These are phyloP conservation scores for Strombidium stylifer DNA, from an alignment of 73 alveolate species.

Conservation along the genomic window DNA sequence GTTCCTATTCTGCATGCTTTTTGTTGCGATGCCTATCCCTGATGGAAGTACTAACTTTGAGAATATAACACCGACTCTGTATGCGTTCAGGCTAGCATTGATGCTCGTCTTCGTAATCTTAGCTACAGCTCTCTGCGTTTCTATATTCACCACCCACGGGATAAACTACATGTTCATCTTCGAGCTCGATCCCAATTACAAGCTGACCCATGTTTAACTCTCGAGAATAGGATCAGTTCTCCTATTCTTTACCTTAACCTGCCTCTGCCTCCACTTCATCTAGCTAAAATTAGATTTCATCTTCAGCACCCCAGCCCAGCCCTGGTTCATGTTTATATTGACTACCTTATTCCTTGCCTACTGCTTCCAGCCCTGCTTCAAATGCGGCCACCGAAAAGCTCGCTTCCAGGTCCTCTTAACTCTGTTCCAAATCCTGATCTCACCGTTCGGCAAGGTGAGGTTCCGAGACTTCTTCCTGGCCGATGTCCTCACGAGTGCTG, in stretches of 20 bases:
- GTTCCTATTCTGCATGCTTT: no score
- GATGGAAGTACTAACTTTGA: no score
- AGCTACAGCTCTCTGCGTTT: slow-evolving; percentile 35
- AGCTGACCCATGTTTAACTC: slow-evolving; percentile 12
- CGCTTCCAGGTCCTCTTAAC: not conserved
- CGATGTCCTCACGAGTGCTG: slow-evolving; percentile 22
- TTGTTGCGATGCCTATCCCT: no score
- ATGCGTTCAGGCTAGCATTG: not conserved
- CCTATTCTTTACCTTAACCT: no score
- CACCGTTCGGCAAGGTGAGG: slow-evolving; percentile 41
- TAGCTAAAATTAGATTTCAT: no score
- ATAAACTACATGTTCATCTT: slow-evolving; percentile 61
- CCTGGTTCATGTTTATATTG: no score
- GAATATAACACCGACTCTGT: no score
- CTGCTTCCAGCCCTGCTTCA: no score
- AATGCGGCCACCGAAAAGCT: not conserved
- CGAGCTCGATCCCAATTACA: slow-evolving; percentile 54
- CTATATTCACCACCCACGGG: slow-evolving; percentile 35
- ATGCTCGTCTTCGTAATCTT: slow-evolving; percentile 7
- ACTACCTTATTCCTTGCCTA: no score
- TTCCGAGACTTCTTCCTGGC: slow-evolving; percentile 37
- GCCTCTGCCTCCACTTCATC: no score
- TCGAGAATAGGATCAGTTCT: not conserved
- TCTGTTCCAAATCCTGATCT: slow-evolving; percentile 5
- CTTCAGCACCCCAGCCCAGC: no score